A percentile compares a stretch with the other conserved stretches of the same genome.
Conservation (phyloP, 2,329 filamentous ascomycete genomes). For the Apiospora saccharicola region DNA sequence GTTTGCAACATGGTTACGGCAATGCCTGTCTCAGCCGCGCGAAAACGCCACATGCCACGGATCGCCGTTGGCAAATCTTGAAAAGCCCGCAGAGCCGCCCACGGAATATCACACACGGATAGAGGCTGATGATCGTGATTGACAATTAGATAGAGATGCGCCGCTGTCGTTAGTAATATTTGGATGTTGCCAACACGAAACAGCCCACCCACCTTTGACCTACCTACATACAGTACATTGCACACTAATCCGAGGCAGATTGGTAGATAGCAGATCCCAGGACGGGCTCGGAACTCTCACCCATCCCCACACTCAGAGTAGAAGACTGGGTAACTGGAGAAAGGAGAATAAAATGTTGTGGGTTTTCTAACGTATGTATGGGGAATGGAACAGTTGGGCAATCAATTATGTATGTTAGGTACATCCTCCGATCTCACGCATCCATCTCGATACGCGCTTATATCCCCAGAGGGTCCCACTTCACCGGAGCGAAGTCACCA, state of each 20-base stretch:
- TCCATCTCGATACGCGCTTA: constrained; percentile 16
- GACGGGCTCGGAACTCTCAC: background rate
- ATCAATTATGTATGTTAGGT: background rate
- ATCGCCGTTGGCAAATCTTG: background rate
- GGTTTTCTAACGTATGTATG: background rate
- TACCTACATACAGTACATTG: too few relatives aligned
- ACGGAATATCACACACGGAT: background rate
- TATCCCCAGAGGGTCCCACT: background rate
- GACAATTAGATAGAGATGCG: background rate
- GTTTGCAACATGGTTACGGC: background rate
- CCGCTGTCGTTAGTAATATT: background rate
- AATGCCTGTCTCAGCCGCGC: constrained; percentile 1
- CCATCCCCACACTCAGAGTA: background rate
- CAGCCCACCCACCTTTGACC: background rate
- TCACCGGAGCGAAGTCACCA: background rate
- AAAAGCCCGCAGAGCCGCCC: background rate
- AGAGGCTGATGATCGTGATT: background rate
- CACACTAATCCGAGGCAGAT: background rate
- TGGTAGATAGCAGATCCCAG: background rate
- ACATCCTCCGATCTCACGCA: constrained; percentile 11
- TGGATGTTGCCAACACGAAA: background rate
- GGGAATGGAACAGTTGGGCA: background rate
- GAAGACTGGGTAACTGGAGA: background rate
- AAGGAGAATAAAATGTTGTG: background rate
- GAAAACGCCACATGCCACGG: background rate